phyloP scores from a whole-genome alignment of 495 filamentous ascomycete species.

The Neurospora sp. region DNA sequence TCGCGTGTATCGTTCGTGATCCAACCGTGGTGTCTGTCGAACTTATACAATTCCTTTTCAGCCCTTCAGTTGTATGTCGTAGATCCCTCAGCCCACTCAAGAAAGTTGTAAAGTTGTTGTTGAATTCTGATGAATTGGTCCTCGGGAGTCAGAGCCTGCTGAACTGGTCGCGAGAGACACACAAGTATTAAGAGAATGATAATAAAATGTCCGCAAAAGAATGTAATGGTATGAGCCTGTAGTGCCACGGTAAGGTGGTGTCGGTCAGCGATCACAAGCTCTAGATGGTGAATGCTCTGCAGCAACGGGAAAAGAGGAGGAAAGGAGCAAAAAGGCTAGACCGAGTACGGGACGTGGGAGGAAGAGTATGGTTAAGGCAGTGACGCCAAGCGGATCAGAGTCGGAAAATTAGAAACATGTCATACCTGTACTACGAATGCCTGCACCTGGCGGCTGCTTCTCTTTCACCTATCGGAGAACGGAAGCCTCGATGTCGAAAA shows the following conservation, averaged over 20 bases:
- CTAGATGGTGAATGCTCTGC: conserved; percentile 17
- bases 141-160: conserved; percentile 48
- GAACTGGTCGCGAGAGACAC: conserved; percentile 33
- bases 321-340: conserved; percentile 16
- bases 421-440: conserved; percentile 43
- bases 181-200: conserved; percentile 20
- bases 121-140: background rate
- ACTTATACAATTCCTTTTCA: conserved; percentile 4
- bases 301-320: conserved; percentile 22
- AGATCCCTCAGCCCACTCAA: conserved; percentile 5
- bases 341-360: conserved; percentile 30
- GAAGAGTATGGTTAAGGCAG: conserved; percentile 33
- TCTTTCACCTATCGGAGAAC: conserved; percentile 6
- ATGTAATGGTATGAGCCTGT: conserved; percentile 35
- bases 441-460: conserved; percentile 28
- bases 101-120: conserved; percentile 8
- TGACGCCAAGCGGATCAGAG: conserved; percentile 27
- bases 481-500: background rate
- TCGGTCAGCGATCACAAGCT: conserved; percentile 36
- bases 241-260: conserved; percentile 26
- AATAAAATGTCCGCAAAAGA: conserved; percentile 15
- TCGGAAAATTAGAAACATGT: conserved; percentile 29
- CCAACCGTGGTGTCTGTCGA: background rate
- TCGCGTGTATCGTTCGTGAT: conserved; percentile 3
- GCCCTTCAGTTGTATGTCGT: conserved; percentile 3